A percentile compares a stretch with the other conserved stretches of the same genome.
phyloP scores from a whole-genome alignment of 768 basidiomycete genomes.

The Russula olivacea region DNA sequence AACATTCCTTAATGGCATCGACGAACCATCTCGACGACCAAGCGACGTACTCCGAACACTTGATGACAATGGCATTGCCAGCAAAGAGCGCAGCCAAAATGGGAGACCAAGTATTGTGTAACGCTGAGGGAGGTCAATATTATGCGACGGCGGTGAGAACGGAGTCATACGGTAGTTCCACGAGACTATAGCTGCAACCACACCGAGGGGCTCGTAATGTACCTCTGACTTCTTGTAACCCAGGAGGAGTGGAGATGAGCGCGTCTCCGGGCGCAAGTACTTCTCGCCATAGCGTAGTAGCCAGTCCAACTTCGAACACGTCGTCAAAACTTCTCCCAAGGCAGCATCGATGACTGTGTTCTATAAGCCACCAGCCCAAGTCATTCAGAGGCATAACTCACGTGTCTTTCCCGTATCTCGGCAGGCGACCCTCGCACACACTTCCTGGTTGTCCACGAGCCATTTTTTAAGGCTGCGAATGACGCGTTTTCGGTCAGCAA shows the following conservation, averaged over 20 bases:
- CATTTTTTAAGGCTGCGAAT: constrained; percentile 85
- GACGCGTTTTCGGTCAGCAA: constrained; percentile 74
- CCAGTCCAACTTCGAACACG: constrained; percentile 92
- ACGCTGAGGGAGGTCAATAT: constrained; percentile 42
- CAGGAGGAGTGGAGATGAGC: constrained; percentile 61
- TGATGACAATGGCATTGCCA: constrained; percentile 85
- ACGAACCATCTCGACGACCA: constrained; percentile 89
- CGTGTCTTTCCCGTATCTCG: constrained; percentile 95
- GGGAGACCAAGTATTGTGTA: constrained; percentile 93
- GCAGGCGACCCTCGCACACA: constrained; percentile 80
- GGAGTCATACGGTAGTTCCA: constrained; percentile 81
- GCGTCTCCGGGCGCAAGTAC: constrained; percentile 63
- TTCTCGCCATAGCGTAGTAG: constrained; percentile 79
- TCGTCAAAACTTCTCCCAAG: constrained; percentile 92
- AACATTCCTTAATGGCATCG: constrained; percentile 65
- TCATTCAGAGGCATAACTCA: constrained; percentile 36
- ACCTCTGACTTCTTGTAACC: constrained; percentile 74
- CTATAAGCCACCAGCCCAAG: not conserved
- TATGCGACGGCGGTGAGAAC: not conserved
- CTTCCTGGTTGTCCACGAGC: constrained; percentile 87
- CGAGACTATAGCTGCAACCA: constrained; percentile 87
- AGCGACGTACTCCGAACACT: constrained; percentile 87
- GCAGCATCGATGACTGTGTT: constrained; percentile 82
- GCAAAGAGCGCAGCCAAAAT: constrained; percentile 87
- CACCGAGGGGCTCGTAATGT: constrained; percentile 86